Evolutionary conservation across 2,329 filamentous ascomycete species (phyloP).

Genomic region (Fusarium chuoi): DNA sequence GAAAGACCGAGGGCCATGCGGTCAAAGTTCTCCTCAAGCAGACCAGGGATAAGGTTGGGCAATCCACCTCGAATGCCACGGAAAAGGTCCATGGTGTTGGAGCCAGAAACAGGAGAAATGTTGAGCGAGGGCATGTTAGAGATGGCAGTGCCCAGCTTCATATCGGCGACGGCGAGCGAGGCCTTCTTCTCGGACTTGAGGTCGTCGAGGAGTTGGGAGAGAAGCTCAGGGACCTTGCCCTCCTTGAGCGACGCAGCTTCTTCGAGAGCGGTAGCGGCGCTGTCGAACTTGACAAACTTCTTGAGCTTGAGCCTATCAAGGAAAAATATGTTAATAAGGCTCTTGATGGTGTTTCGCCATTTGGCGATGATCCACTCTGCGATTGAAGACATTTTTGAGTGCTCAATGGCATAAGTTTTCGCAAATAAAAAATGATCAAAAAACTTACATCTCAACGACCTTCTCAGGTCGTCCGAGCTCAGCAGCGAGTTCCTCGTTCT

Average conservation of each 20-base stretch:
- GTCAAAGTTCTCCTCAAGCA: conserved; percentile 85
- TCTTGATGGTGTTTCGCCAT: neutral
- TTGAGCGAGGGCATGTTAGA: conserved; percentile 90
- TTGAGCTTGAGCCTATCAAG: conserved; percentile 84
- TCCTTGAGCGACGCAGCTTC: conserved; percentile 90
- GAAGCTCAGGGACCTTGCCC: conserved; percentile 91
- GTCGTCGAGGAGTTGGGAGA: conserved; percentile 82
- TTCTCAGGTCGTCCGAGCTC: conserved; percentile 84
- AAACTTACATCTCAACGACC: conserved; percentile 81
- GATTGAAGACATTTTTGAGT: conserved; percentile 4
- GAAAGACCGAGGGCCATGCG: conserved; percentile 97
- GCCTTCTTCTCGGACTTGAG: conserved; percentile 99
- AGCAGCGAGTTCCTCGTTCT: conserved; percentile 80
- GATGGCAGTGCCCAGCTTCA: conserved; percentile 91
- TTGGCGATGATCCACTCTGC: conserved; percentile 13
- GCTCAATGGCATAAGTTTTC: conserved; percentile 6
- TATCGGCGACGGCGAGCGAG: conserved; percentile 91
- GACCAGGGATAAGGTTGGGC: conserved; percentile 87
- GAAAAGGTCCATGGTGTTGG: conserved; percentile 79
- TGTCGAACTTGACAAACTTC: conserved; percentile 97
- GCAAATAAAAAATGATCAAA: conserved; percentile 1
- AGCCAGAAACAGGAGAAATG: conserved; percentile 79
- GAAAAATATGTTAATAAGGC: conserved; percentile 7
- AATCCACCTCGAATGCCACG: conserved; percentile 93
- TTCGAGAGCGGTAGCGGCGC: conserved; percentile 87